These are phyloP conservation scores for Terfezia claveryi DNA, from an alignment of 495 filamentous ascomycete genomes.

Conservation along the genomic window DNA sequence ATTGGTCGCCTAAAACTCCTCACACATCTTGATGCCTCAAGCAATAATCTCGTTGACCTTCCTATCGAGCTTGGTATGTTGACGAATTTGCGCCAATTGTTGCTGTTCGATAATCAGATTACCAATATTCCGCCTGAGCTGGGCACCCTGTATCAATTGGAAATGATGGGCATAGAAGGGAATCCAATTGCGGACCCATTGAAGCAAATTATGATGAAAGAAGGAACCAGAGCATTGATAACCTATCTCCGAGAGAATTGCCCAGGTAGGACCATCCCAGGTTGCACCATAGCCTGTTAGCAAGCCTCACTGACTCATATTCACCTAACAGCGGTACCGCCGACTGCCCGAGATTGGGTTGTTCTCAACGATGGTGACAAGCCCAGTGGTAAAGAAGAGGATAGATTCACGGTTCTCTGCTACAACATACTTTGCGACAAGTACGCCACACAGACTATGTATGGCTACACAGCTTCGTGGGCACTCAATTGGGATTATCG, in stretches of 20 bases:
- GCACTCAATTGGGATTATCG: slow-evolving; percentile 72
- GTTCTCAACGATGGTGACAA: slow-evolving; percentile 33
- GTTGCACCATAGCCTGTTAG: slow-evolving; percentile 6
- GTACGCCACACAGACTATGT: slow-evolving; percentile 58
- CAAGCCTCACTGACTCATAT: slow-evolving; percentile 10
- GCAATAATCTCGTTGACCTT: slow-evolving; percentile 62
- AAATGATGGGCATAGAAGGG: slow-evolving; percentile 77
- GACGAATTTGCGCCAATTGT: slow-evolving; percentile 54
- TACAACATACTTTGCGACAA: slow-evolving; percentile 92
- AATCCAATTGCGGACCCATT: slow-evolving; percentile 56
- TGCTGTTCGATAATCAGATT: slow-evolving; percentile 77
- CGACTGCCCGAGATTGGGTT: slow-evolving; percentile 48
- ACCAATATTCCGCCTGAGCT: slow-evolving; percentile 62
- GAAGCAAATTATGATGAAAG: slow-evolving; percentile 57
- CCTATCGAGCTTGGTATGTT: slow-evolving; percentile 93
- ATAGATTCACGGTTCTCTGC: slow-evolving; percentile 49
- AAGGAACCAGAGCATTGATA: slow-evolving; percentile 69
- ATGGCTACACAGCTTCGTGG: slow-evolving; percentile 66
- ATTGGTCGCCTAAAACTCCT: slow-evolving; percentile 65
- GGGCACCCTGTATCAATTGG: slow-evolving; percentile 64
- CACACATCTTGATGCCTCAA: slow-evolving; percentile 61
- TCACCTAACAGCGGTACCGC: slow-evolving; percentile 41
- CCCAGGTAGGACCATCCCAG: slow-evolving; percentile 35
- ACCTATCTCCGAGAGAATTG: slow-evolving; percentile 59
- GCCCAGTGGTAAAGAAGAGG: slow-evolving; percentile 11